Percentiles rank a stretch among this genome's conserved stretches.
Conservation (phyloP, 768 basidiomycete genomes). For the Astraeus odoratus region DNA sequence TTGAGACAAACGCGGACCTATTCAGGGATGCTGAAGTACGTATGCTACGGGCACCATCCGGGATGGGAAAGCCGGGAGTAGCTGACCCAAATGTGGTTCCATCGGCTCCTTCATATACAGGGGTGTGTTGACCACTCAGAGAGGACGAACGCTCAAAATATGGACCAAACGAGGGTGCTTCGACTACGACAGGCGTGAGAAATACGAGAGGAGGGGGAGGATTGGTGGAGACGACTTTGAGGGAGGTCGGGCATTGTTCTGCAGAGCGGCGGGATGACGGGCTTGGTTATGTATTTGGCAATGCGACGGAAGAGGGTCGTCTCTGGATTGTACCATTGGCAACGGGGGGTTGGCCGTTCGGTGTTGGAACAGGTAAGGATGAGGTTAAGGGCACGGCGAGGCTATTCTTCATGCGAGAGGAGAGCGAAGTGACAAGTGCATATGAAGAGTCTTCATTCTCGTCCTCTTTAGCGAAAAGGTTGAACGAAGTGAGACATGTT, state of each 20-base stretch:
- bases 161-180: slow-evolving; percentile 60
- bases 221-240: slow-evolving; percentile 43
- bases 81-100: slow-evolving; percentile 61
- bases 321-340: slow-evolving; percentile 39
- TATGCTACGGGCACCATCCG: slow-evolving; percentile 84
- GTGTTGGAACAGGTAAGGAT: slow-evolving; percentile 32
- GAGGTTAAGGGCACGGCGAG: slow-evolving; percentile 61
- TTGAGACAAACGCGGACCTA: slow-evolving; percentile 78
- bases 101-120: slow-evolving; percentile 46
- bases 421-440: slow-evolving; percentile 71
- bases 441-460: slow-evolving; percentile 86
- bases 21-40: slow-evolving; percentile 67
- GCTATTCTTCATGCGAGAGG: slow-evolving; percentile 77
- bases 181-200: slow-evolving; percentile 77
- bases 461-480: slow-evolving; percentile 90
- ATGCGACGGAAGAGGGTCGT: slow-evolving; percentile 46
- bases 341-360: slow-evolving; percentile 25
- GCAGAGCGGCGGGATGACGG: slow-evolving; percentile 40
- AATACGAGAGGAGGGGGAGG: slow-evolving; percentile 81
- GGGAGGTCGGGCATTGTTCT: slow-evolving; percentile 52
- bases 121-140: slow-evolving; percentile 42
- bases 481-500: slow-evolving; percentile 76
- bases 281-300: slow-evolving; percentile 40
- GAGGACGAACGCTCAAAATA: slow-evolving; percentile 59
- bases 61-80: slow-evolving; percentile 90